These are phyloP conservation scores for Chytriomyces confervae DNA, from an alignment of 192 early-diverging fungal species.

Conservation along the genomic window DNA sequence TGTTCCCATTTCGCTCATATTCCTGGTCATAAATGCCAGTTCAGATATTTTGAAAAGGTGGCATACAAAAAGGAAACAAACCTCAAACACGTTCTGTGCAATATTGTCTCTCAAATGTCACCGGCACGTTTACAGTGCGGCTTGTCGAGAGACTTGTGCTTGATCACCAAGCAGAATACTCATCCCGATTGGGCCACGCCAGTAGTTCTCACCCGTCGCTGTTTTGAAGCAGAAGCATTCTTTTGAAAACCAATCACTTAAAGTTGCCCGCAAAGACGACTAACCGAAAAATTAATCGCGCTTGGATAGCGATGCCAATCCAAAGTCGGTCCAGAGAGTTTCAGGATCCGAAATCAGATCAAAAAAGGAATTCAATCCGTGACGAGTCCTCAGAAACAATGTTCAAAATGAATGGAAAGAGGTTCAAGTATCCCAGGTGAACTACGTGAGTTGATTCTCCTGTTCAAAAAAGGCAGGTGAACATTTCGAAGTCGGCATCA, in stretches of 20 bases:
- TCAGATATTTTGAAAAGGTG: conserved; percentile 37
- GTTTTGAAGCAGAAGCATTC: too few relatives aligned
- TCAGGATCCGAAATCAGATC: conserved; percentile 78
- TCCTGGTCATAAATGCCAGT: conserved; percentile 53
- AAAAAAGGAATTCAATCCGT: conserved; percentile 23
- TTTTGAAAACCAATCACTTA: background rate
- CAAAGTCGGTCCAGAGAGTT: conserved; percentile 81
- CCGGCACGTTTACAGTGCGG: conserved; percentile 64
- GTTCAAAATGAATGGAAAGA: conserved; percentile 83
- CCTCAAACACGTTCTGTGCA: conserved; percentile 74
- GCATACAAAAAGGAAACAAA: conserved; percentile 36
- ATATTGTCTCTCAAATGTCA: conserved; percentile 80
- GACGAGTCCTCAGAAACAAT: conserved; percentile 71
- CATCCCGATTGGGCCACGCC: conserved; percentile 93
- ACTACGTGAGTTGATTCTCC: conserved; percentile 55
- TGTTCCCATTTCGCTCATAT: conserved; percentile 78
- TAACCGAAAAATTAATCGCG: conserved; percentile 33
- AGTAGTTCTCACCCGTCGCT: conserved; percentile 89
- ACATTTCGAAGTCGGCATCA: background rate
- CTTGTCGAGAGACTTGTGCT: conserved; percentile 52
- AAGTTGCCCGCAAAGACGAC: background rate
- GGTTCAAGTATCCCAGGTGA: conserved; percentile 77
- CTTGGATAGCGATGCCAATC: conserved; percentile 48
- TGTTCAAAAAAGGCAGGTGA: background rate
- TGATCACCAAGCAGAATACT: conserved; percentile 73